phyloP scores from a whole-genome alignment of 1,139 yeast species.

The Candida sp. region DNA sequence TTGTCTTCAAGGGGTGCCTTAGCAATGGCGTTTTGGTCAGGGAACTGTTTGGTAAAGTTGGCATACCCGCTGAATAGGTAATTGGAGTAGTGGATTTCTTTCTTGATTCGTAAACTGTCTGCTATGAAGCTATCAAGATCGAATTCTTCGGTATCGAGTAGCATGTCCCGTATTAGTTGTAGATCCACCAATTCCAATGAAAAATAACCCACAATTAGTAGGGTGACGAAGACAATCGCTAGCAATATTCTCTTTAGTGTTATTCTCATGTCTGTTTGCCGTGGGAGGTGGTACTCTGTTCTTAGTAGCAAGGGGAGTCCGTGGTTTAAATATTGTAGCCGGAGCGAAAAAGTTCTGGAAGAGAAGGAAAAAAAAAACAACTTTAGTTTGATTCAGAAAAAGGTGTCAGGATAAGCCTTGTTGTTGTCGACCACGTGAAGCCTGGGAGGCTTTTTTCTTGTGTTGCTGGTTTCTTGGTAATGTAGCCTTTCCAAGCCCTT shows the following conservation, averaged over 20 bases:
- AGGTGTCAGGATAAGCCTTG: too few relatives aligned
- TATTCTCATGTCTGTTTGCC: slow-evolving; percentile 17
- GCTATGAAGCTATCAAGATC: slow-evolving; percentile 15
- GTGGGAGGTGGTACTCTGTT: neutral
- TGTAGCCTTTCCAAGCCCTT: too few relatives aligned
- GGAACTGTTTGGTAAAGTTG: slow-evolving; percentile 20
- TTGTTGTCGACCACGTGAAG: too few relatives aligned
- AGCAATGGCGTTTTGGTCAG: slow-evolving; percentile 16
- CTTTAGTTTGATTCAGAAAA: too few relatives aligned
- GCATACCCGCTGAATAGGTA: slow-evolving; percentile 30
- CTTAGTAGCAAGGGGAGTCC: too few relatives aligned
- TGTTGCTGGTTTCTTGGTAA: too few relatives aligned
- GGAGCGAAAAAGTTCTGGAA: too few relatives aligned
- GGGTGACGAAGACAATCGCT: slow-evolving; percentile 1
- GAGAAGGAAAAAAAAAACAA: too few relatives aligned
- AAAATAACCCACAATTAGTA: slow-evolving; percentile 5
- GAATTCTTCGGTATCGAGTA: slow-evolving; percentile 9
- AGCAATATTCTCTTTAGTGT: slow-evolving; percentile 15
- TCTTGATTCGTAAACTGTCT: slow-evolving; percentile 18
- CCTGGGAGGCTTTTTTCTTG: too few relatives aligned
- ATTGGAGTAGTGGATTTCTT: slow-evolving; percentile 31
- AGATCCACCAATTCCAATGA: slow-evolving; percentile 4
- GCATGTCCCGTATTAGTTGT: neutral
- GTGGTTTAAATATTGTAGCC: too few relatives aligned
- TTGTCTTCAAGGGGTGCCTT: slow-evolving; percentile 23